Evolutionary conservation across 2,329 filamentous ascomycete species (phyloP).

Genomic region (Colletotrichum somersetense): DNA sequence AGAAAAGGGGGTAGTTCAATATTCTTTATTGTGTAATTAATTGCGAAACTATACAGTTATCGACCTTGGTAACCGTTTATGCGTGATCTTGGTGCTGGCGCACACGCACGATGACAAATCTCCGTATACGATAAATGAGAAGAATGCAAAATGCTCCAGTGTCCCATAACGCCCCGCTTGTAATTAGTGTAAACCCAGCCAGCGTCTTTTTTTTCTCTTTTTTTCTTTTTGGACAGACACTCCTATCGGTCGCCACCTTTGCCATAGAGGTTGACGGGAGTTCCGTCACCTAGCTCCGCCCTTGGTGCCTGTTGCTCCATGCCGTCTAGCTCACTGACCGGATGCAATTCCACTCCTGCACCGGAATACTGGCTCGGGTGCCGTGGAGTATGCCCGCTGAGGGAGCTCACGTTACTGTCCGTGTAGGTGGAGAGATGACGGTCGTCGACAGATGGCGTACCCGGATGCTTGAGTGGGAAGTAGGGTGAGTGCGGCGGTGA

Average conservation of each 20-base stretch:
- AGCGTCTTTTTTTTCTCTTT: too few species aligned
- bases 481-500: constrained; percentile 35
- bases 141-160: background rate
- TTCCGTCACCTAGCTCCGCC: constrained; percentile 30
- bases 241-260: background rate
- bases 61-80: background rate
- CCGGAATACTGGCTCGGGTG: background rate
- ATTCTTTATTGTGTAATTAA: rapidly evolving
- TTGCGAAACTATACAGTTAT: background rate
- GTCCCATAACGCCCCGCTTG: constrained; percentile 2
- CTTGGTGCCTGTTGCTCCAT: constrained; percentile 1
- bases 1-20: background rate
- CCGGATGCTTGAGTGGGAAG: constrained; percentile 23
- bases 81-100: background rate
- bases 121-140: background rate
- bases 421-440: constrained; percentile 24
- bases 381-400: constrained; percentile 2
- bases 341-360: background rate
- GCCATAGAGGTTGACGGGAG: background rate
- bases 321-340: constrained; percentile 34
- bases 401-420: constrained; percentile 33
- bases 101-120: rapidly evolving
- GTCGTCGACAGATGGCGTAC: constrained; percentile 18
- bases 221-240: background rate
- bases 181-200: background rate